Evolutionary conservation across 108 stramenopile genomes (phyloP).

Genomic region (Licmophora abbreviata): DNA sequence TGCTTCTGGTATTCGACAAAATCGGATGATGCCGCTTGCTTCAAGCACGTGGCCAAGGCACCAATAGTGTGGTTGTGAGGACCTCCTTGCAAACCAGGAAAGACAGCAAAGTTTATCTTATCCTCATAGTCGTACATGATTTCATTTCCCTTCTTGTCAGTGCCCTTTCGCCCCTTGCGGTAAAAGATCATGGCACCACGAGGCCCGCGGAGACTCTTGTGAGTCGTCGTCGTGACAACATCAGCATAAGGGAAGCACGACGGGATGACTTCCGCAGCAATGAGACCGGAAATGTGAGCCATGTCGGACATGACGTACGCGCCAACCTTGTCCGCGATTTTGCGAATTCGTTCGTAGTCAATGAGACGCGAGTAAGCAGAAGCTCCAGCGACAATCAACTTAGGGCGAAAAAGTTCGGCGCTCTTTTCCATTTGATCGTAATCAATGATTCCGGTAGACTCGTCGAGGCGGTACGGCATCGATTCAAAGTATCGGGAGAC

Average conservation of each 20-base stretch:
- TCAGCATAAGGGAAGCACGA: constrained; percentile 97
- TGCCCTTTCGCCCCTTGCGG: constrained; percentile 81
- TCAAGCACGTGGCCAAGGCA: constrained; percentile 93
- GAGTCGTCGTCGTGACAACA: constrained; percentile 99
- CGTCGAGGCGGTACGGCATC: constrained; percentile 98
- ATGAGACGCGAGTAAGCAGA: constrained; percentile 97
- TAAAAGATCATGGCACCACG: constrained; percentile 99
- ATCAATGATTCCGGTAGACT: constrained; percentile 92
- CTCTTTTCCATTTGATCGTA: constrained; percentile 96
- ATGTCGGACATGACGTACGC: constrained; percentile 98
- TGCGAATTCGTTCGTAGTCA: constrained; percentile 97
- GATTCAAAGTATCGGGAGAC: constrained; percentile 96
- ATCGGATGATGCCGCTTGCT: constrained; percentile 87
- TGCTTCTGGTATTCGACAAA: constrained; percentile 96
- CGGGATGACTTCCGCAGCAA: constrained; percentile 93
- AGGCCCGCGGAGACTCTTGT: constrained; percentile 99
- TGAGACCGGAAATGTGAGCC: constrained; percentile 99
- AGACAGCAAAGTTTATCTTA: constrained; percentile 98
- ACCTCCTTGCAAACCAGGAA: constrained; percentile 98
- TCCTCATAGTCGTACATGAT: constrained; percentile 95
- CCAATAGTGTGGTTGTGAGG: constrained; percentile 99
- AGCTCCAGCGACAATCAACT: constrained; percentile 98
- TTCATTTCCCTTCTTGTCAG: constrained; percentile 90
- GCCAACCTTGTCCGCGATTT: constrained; percentile 88
- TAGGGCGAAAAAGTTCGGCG: constrained; percentile 96